phyloP scores from a whole-genome alignment of 768 basidiomycete species.

The Megacollybia marginata region DNA sequence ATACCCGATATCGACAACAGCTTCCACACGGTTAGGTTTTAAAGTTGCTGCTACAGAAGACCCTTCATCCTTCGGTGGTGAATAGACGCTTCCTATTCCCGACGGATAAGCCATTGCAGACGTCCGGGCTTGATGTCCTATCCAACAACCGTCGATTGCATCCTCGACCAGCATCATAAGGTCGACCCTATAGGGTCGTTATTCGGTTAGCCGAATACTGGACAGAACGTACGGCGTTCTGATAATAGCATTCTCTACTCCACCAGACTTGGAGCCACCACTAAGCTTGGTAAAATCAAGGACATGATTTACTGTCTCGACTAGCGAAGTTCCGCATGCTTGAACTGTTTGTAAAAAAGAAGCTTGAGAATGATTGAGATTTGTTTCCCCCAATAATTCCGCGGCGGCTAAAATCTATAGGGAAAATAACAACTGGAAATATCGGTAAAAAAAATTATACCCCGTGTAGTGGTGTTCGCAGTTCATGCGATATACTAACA shows the following conservation, averaged over 20 bases:
- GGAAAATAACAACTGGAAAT: not conserved
- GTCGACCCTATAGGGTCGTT: constrained; percentile 49
- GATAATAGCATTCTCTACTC: constrained; percentile 68
- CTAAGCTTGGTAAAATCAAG: constrained; percentile 94
- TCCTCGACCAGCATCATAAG: constrained; percentile 80
- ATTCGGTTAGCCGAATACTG: not conserved
- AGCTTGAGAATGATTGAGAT: constrained; percentile 71
- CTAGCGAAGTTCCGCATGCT: constrained; percentile 90
- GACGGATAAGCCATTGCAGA: constrained; percentile 57
- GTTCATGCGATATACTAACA: constrained; percentile 78
- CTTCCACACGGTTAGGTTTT: constrained; percentile 60
- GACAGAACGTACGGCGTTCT: constrained; percentile 46
- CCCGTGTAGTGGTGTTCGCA: constrained; percentile 88
- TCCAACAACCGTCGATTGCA: constrained; percentile 91
- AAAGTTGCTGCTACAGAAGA: constrained; percentile 30
- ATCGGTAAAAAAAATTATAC: constrained; percentile 25
- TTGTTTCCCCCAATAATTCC: constrained; percentile 81
- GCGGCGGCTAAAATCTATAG: constrained; percentile 81
- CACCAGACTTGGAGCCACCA: constrained; percentile 74
- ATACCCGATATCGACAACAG: constrained; percentile 79
- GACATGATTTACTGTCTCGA: constrained; percentile 96
- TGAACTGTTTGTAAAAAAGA: constrained; percentile 92
- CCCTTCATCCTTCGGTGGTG: constrained; percentile 62
- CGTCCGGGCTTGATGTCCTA: constrained; percentile 80
- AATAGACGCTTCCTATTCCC: constrained; percentile 88